phyloP scores from a whole-genome alignment of 2,329 filamentous ascomycete genomes.

The Penicillium sp. region DNA sequence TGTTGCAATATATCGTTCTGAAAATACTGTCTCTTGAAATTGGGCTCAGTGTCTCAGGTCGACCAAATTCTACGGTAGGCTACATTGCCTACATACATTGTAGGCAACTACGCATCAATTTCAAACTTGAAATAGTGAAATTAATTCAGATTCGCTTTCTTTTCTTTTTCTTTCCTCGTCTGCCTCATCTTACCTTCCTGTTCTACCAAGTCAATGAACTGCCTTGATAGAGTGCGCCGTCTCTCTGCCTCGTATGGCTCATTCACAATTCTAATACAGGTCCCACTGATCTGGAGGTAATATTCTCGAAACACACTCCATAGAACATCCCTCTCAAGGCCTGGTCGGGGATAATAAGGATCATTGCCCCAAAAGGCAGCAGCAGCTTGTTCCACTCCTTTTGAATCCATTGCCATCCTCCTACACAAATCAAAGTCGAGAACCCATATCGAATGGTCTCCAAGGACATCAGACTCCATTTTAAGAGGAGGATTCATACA shows the following conservation, averaged over 20 bases:
- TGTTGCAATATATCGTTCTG: background rate
- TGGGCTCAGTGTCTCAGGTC: too few relatives aligned
- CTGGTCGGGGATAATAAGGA: conserved; percentile 48
- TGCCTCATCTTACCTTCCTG: background rate
- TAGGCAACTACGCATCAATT: too few relatives aligned
- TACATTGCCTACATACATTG: background rate
- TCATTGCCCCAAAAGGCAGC: background rate
- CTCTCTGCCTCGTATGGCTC: background rate
- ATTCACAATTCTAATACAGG: background rate
- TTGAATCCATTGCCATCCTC: background rate
- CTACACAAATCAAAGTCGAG: background rate
- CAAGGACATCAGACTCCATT: background rate
- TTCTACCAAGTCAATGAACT: conserved; percentile 12
- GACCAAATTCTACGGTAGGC: too few relatives aligned
- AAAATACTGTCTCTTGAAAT: too few relatives aligned
- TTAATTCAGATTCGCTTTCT: background rate
- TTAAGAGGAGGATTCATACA: background rate
- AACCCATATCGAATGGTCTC: background rate
- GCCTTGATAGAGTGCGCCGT: background rate
- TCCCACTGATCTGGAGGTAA: conserved; percentile 24
- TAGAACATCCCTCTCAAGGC: conserved; percentile 22
- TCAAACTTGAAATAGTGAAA: background rate
- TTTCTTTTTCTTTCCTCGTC: background rate
- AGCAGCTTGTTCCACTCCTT: background rate
- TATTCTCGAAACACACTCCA: conserved; percentile 21